Conservation (phyloP, 768 basidiomycete genomes). For the Collybia mongolica region DNA sequence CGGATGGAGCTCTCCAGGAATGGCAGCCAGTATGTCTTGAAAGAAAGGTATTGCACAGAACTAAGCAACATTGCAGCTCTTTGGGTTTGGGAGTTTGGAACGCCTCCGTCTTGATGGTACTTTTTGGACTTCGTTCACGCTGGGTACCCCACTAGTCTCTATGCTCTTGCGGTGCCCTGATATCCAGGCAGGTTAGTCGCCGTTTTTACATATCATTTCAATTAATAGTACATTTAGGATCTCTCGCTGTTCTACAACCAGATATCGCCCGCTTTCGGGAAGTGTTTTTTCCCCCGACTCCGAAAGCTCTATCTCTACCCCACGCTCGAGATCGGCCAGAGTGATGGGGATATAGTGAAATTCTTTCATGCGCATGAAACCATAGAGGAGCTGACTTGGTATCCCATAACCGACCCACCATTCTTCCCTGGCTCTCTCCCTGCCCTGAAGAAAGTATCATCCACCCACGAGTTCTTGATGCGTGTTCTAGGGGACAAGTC, state of each 20-base stretch:
- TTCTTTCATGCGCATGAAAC: background rate
- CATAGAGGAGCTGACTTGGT: background rate
- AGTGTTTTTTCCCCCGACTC: background rate
- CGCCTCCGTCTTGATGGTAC: background rate
- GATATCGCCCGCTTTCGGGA: background rate
- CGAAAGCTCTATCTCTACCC: background rate
- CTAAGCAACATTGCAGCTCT: background rate
- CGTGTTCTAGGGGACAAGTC: background rate
- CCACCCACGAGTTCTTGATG: background rate
- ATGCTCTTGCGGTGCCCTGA: background rate
- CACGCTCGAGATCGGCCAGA: background rate
- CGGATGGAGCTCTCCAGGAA: no score
- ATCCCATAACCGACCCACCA: background rate
- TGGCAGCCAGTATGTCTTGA: no score
- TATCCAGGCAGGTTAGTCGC: background rate
- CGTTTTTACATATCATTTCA: background rate
- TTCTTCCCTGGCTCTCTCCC: constrained; percentile 1
- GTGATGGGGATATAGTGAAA: background rate
- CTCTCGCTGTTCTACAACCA: background rate
- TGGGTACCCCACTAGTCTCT: background rate
- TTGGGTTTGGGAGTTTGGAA: background rate
- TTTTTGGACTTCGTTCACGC: background rate
- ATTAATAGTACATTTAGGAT: background rate
- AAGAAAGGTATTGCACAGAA: no score
- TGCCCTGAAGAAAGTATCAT: background rate